Evolutionary conservation across 2,329 filamentous ascomycete genomes (phyloP).

Genomic region (Ophiocordyceps camponoti-rufipedis): DNA sequence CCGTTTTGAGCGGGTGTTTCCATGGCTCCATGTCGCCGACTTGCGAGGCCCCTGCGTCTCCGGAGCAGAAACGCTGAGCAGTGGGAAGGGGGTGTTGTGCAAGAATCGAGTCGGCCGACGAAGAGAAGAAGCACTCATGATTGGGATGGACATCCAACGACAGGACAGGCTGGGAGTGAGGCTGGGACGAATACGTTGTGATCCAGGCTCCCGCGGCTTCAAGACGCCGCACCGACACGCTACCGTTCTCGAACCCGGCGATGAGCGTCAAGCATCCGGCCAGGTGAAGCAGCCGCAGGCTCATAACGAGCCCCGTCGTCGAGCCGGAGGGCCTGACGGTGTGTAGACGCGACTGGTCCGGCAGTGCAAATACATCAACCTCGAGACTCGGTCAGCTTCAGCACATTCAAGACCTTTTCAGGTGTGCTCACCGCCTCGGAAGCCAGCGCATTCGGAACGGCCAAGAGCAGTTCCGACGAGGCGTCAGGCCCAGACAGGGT

Average conservation of each 20-base stretch:
- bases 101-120: slow-evolving; percentile 63
- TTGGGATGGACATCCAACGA: slow-evolving; percentile 43
- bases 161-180: slow-evolving; percentile 66
- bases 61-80: slow-evolving; percentile 5
- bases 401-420: background rate
- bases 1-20: slow-evolving; percentile 34
- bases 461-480: slow-evolving; percentile 40
- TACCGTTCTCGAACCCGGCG: slow-evolving; percentile 74
- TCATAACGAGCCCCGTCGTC: slow-evolving; percentile 76
- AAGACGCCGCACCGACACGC: slow-evolving; percentile 46
- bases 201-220: slow-evolving; percentile 22
- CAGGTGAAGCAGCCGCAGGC: slow-evolving; percentile 42
- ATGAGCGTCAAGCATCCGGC: slow-evolving; percentile 39
- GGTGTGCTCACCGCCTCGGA: slow-evolving; percentile 44
- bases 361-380: slow-evolving; percentile 74
- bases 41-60: slow-evolving; percentile 2
- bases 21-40: slow-evolving; percentile 9
- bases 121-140: slow-evolving; percentile 51
- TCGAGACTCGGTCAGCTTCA: slow-evolving; percentile 7
- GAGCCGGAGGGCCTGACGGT: slow-evolving; percentile 25
- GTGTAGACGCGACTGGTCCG: slow-evolving; percentile 51
- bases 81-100: slow-evolving; percentile 52
- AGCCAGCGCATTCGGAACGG: slow-evolving; percentile 61
- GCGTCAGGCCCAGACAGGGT: slow-evolving; percentile 5
- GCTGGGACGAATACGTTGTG: slow-evolving; percentile 42